phyloP scores from a whole-genome alignment of 192 early-diverging fungal species.

The Pilaira anomala region DNA sequence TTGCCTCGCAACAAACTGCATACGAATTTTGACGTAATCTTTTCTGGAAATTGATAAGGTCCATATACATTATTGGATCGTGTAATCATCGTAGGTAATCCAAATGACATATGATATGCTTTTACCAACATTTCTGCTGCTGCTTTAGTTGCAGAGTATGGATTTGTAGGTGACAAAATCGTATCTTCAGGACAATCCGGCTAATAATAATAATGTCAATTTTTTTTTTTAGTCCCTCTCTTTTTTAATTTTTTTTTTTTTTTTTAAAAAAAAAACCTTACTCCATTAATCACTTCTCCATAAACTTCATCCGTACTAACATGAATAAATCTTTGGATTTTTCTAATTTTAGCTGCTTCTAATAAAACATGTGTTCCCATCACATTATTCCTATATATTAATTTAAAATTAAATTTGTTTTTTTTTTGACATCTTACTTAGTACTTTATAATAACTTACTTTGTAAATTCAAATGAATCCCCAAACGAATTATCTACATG shows the following conservation, averaged over 20 bases:
- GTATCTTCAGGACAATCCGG: constrained; percentile 61
- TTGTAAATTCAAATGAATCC: constrained; percentile 75
- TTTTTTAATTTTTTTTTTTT: too few relatives aligned
- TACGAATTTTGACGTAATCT: constrained; percentile 82
- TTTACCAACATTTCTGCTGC: constrained; percentile 76
- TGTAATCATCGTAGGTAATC: constrained; percentile 74
- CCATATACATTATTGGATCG: constrained; percentile 82
- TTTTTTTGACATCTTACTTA: background rate
- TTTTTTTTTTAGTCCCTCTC: too few relatives aligned
- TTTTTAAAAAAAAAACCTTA: constrained; percentile 20
- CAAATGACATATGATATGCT: constrained; percentile 76
- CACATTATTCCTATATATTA: constrained; percentile 58
- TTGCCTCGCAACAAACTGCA: constrained; percentile 53
- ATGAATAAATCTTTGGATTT: constrained; percentile 66
- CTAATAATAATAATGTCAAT: constrained; percentile 32
- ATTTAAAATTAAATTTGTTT: background rate
- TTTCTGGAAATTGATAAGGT: constrained; percentile 80
- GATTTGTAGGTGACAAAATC: constrained; percentile 69
- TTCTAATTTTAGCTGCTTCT: constrained; percentile 58
- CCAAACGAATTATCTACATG: constrained; percentile 87
- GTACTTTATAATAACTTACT: too few relatives aligned
- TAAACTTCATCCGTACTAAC: constrained; percentile 84
- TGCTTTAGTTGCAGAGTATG: constrained; percentile 84
- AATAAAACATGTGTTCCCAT: constrained; percentile 80
- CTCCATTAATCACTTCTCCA: constrained; percentile 61